phyloP scores from a whole-genome alignment of 139 green algal genomes.

The Yamagishiella unicocca region DNA sequence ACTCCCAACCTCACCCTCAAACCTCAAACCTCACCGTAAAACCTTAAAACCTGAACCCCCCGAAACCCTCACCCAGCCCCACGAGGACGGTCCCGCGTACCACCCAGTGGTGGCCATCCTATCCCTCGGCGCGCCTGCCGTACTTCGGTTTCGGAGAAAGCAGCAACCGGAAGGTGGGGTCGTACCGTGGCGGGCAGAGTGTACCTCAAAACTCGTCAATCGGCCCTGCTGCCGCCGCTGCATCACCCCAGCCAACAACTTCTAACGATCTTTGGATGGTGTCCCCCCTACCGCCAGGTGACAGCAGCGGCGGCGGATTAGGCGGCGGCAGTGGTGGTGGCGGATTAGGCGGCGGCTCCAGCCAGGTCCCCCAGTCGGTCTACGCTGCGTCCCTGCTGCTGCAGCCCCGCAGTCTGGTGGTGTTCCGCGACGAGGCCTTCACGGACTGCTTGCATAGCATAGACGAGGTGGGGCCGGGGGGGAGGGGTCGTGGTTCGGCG shows the following conservation, averaged over 20 bases:
- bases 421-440: constrained; percentile 73
- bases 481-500: too few species aligned
- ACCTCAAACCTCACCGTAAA: too few species aligned
- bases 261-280: background rate
- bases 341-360: background rate
- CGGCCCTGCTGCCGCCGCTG: background rate
- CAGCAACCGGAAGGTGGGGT: background rate
- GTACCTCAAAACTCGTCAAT: too few species aligned
- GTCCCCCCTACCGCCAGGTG: background rate
- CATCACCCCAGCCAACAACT: background rate
- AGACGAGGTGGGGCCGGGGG: constrained; percentile 51
- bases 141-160: constrained; percentile 77
- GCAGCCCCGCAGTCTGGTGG: constrained; percentile 71
- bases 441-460: constrained; percentile 74
- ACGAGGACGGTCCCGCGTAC: constrained; percentile 79
- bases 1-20: too few species aligned
- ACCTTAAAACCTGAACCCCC: too few species aligned
- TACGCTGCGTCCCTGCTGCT: constrained; percentile 61
- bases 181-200: too few species aligned
- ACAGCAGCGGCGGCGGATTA: background rate
- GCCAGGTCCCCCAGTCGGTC: too few species aligned
- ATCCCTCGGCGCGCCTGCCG: constrained; percentile 64
- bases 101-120: constrained; percentile 71
- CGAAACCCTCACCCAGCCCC: constrained; percentile 48
- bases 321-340: background rate